Percentiles rank a stretch among this genome's conserved stretches.
Evolutionary conservation across 1,139 yeast species (phyloP).

Genomic region (Candida labiduridarum): DNA sequence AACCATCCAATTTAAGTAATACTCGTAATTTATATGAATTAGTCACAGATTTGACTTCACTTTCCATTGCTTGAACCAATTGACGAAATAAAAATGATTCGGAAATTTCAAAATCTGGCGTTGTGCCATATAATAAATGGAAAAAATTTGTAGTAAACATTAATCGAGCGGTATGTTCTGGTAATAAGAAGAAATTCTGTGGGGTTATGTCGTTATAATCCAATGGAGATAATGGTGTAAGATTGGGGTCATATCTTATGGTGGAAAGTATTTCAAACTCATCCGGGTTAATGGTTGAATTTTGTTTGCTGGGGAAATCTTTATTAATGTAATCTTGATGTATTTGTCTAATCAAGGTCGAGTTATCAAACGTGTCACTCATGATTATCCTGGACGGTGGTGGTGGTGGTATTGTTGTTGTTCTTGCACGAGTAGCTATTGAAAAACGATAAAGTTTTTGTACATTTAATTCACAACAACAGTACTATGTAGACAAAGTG

Average conservation of each 20-base stretch:
- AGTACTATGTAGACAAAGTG: too few relatives aligned
- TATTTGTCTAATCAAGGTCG: conserved; percentile 14
- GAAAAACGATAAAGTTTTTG: too few relatives aligned
- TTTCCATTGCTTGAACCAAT: conserved; percentile 44
- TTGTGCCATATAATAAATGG: conserved; percentile 24
- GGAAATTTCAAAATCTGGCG: conserved; percentile 37
- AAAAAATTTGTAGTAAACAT: conserved; percentile 58
- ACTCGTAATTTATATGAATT: conserved; percentile 63
- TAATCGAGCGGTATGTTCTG: conserved; percentile 65
- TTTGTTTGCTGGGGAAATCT: conserved; percentile 20
- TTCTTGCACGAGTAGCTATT: too few relatives aligned
- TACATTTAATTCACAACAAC: too few relatives aligned
- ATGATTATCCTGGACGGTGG: not conserved
- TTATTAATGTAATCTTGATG: conserved; percentile 22
- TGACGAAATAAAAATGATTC: conserved; percentile 44
- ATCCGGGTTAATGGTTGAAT: conserved; percentile 9
- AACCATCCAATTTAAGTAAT: conserved; percentile 50
- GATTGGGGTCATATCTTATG: conserved; percentile 68
- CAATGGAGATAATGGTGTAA: conserved; percentile 32
- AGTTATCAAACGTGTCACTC: not conserved
- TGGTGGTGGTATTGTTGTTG: too few relatives aligned
- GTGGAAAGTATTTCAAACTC: conserved; percentile 66
- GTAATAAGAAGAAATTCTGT: conserved; percentile 58
- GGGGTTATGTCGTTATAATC: conserved; percentile 28
- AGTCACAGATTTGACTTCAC: conserved; percentile 27